Base-by-base conservation (phyloP, 805 yeast genomes). In the Saturnispora quitensis region DNA sequence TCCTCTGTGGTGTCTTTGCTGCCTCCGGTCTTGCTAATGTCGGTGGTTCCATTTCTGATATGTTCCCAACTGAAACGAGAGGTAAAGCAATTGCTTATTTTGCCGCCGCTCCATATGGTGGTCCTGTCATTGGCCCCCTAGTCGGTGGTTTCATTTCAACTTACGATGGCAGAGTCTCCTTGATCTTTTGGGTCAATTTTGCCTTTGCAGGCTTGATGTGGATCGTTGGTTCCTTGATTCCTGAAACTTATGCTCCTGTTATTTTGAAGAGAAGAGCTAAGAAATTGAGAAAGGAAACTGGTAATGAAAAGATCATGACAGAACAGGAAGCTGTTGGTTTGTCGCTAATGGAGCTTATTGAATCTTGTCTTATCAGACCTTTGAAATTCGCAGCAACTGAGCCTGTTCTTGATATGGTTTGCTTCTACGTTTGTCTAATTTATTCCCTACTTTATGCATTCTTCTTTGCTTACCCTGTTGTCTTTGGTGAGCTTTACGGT, bases 391-490 rank as follows among this genome's bases (percentile, higher is more conserved):
- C 81, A 17, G 67, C 78, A 20, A 80, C 90, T 27, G 97, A 89
- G 67, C 96, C 96, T 4, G 95, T 89, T 27, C 72, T 89, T 61
- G 93, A 82, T 62, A 71, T 88, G 58, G 80, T 89, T 74, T 88
- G 95, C 67, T 78, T 80, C 60, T 89, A 88, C 68, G 91, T 89
- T 55, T 89, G 95, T 57, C 75, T 89, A 65, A 88, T 89, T 66
- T 89, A 89, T 71, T 84, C 96, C n/a, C 74, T 89, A 64, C 73
- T 89, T 48, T 89, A 89, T 63, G 96, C 96, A 12, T 89, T 89
- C 73, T 89, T 89, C 81, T 89, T 89, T 70, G 97, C 97, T 0
- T 89, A 86, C 69, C 97, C 97, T 4, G 95, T 84, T 50, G 87
- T 89, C 49, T 89, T 89, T 66, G 77, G 75, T 51, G 85, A 82